phyloP scores from a whole-genome alignment of 176 grass and related monocot genomes.

The Hordeum vulgare region MorexV3_pseudomolecules_assembly NC_058520.1:363887914-363888413 shows the following conservation, averaged over 20 bases:
- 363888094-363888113: background rate
- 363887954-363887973: slow-evolving; percentile 32
- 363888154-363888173: slow-evolving; percentile 41
- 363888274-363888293: slow-evolving; percentile 70
- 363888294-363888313: slow-evolving; percentile 81
- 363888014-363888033: slow-evolving; percentile 56
- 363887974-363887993: slow-evolving; percentile 57
- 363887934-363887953: slow-evolving; percentile 38
- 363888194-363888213: slow-evolving; percentile 63
- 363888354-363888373: background rate
- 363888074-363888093: background rate
- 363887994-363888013: slow-evolving; percentile 77
- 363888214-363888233: slow-evolving; percentile 62
- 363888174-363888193: slow-evolving; percentile 71
- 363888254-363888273: slow-evolving; percentile 75
- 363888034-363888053: slow-evolving; percentile 6
- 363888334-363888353: background rate
- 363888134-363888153: slow-evolving; percentile 78
- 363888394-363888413: background rate
- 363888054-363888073: background rate
- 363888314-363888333: slow-evolving; percentile 7
- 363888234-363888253: slow-evolving; percentile 73
- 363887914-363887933: slow-evolving; percentile 63
- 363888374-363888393: background rate
- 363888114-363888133: slow-evolving; percentile 59